These are phyloP conservation scores for Teunomyces atbi DNA, from an alignment of 805 yeast species.

Conservation along the genomic window DNA sequence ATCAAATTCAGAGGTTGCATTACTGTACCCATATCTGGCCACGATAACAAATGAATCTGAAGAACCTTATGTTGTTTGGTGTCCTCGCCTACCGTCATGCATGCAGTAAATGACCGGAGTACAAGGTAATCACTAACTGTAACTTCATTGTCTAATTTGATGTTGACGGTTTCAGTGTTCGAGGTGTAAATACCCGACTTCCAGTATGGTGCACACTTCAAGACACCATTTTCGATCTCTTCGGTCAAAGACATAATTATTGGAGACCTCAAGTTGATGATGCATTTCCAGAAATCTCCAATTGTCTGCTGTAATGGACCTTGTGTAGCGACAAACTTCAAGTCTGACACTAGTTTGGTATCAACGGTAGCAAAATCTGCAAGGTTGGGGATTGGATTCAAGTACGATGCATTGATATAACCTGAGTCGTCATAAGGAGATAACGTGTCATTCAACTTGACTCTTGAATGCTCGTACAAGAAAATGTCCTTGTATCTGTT, in stretches of 20 bases:
- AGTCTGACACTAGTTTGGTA: constrained; percentile 8
- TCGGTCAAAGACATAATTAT: constrained; percentile 74
- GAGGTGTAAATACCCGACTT: constrained; percentile 50
- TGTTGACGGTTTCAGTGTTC: constrained; percentile 22
- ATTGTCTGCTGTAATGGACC: constrained; percentile 79
- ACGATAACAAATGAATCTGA: constrained; percentile 73
- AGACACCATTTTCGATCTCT: constrained; percentile 70
- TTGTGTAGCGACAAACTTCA: constrained; percentile 70
- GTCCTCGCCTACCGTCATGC: constrained; percentile 7
- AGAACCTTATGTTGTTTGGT: constrained; percentile 44
- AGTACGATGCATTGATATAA: constrained; percentile 87
- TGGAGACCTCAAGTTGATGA: constrained; percentile 60
- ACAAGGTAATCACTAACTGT: constrained; percentile 10
- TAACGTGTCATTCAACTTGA: constrained; percentile 42
- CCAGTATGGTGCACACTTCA: constrained; percentile 84
- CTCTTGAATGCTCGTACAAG: constrained; percentile 84
- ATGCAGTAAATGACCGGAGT: constrained; percentile 15
- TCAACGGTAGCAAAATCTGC: constrained; percentile 9
- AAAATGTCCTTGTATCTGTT: constrained; percentile 85
- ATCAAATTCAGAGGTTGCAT: constrained; percentile 57
- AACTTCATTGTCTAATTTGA: constrained; percentile 9
- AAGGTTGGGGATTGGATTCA: constrained; percentile 19
- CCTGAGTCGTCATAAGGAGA: constrained; percentile 34
- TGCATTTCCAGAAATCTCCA: constrained; percentile 82
- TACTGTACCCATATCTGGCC: constrained; percentile 82